These are phyloP conservation scores for Ophiostoma tasmaniense DNA, from an alignment of 2,329 filamentous ascomycete genomes.

Conservation along the genomic window DNA sequence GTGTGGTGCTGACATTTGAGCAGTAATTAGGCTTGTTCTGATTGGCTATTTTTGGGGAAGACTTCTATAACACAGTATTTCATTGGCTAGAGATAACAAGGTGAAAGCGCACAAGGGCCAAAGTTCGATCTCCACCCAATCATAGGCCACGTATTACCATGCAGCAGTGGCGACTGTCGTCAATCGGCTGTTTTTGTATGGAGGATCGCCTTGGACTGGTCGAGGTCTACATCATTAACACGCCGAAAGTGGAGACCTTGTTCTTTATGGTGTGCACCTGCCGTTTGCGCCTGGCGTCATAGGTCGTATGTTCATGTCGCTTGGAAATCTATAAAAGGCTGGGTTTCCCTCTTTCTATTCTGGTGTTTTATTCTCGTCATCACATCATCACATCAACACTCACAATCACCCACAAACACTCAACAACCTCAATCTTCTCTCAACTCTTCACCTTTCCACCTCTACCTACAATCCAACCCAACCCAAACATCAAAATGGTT, in stretches of 20 bases:
- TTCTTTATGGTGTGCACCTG: background rate
- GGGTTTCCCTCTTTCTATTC: background rate
- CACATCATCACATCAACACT: background rate
- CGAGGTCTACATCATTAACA: background rate
- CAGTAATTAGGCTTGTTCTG: background rate
- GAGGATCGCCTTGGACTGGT: background rate
- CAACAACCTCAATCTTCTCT: background rate
- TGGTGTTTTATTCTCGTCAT: background rate
- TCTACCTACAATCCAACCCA: background rate
- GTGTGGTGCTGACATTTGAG: background rate
- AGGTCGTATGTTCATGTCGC: background rate
- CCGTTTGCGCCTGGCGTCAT: background rate
- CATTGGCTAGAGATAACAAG: background rate
- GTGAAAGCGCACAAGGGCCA: background rate
- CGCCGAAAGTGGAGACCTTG: background rate
- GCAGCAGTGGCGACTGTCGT: slow-evolving; percentile 12
- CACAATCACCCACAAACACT: background rate
- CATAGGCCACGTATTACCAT: slow-evolving; percentile 11
- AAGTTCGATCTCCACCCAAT: slow-evolving; percentile 15
- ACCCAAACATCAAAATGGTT: slow-evolving; percentile 16
- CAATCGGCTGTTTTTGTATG: slow-evolving; percentile 6
- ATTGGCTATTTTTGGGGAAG: background rate
- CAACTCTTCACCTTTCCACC: background rate
- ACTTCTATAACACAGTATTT: background rate
- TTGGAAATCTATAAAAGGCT: background rate